Evolutionary conservation across 768 basidiomycete species (phyloP), one percentile per base, ranked within the genome.

Genomic region (Serendipita indica): DNA sequence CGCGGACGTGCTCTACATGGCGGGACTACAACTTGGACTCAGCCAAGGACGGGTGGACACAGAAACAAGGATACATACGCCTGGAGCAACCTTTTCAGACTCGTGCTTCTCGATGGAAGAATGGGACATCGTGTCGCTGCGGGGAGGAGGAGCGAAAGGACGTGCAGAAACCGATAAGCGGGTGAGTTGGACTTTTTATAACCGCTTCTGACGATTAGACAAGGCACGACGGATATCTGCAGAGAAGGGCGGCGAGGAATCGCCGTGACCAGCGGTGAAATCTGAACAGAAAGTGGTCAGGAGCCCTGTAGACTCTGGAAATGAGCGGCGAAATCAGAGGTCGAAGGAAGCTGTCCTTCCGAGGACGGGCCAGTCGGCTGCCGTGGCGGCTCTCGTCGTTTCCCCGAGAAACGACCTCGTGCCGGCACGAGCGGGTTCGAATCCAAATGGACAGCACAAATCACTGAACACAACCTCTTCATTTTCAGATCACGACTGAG

Each of bases 61-160:
- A n/a, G n/a, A 37, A 10, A 37, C n/a, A 10, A n/a, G 35, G 35
- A 10, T 10, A 37, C 35, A 10, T n/a, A 37, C 35, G 35, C 49
- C 49, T 18, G n/a, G 25, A 1, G 12, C 12, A 27, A 28, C 22
- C 49, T 54, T 54, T 33, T 54, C 49, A 54, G 32, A 18, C 32
- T 54, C 49, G 49, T 54, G 49, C 49, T 54, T 54, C 32, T 54
- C 49, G 22, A 54, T 33, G n/a, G 49, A 54, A 30, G 49, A 54
- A 28, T 54, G 49, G 32, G 49, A 54, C 49, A 54, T 54, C 10
- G 41, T n/a, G 22, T 28, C 49, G 12, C 49, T 54, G 16, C 22
- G 49, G 49, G 3, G 49, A 54, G 41, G n/a, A 43, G 7, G 41
- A 43, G 41, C 41, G 41, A n/a, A 43, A 43, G 2, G n/a, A 43